phyloP scores from a whole-genome alignment of 768 basidiomycete genomes.

The Calocybe indica region DNA sequence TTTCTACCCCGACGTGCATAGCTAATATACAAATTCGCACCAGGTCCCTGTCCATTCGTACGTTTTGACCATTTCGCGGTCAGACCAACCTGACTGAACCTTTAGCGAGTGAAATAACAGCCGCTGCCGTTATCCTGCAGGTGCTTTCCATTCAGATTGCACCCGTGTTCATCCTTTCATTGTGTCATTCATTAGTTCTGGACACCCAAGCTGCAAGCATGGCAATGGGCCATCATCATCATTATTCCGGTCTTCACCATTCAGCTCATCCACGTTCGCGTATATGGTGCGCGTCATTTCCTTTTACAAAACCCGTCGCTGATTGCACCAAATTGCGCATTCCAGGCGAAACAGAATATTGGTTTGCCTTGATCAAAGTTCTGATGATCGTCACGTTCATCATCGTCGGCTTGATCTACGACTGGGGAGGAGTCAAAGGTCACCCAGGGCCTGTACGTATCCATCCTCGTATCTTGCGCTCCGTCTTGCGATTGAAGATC shows the following conservation, averaged over 20 bases:
- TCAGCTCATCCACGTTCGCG: conserved; percentile 51
- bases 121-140: conserved; percentile 48
- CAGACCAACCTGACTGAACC: background rate
- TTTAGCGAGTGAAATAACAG: conserved; percentile 52
- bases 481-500: conserved; percentile 2
- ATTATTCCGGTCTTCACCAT: conserved; percentile 46
- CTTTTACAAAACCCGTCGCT: background rate
- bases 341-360: conserved; percentile 55
- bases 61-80: conserved; percentile 6
- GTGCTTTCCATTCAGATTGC: conserved; percentile 11
- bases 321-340: background rate
- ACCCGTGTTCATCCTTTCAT: background rate
- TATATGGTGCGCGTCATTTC: conserved; percentile 38
- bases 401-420: conserved; percentile 53
- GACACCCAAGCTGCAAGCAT: conserved; percentile 41
- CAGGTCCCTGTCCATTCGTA: conserved; percentile 20
- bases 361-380: conserved; percentile 62
- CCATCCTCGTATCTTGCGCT: background rate
- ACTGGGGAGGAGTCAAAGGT: conserved; percentile 53
- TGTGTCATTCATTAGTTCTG: conserved; percentile 23
- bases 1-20: background rate
- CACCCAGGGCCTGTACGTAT: conserved; percentile 51
- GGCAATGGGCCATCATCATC: conserved; percentile 53
- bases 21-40: background rate
- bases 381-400: conserved; percentile 58